phyloP scores from a whole-genome alignment of 2,329 filamentous ascomycete species.

The Colletotrichum incanum region DNA sequence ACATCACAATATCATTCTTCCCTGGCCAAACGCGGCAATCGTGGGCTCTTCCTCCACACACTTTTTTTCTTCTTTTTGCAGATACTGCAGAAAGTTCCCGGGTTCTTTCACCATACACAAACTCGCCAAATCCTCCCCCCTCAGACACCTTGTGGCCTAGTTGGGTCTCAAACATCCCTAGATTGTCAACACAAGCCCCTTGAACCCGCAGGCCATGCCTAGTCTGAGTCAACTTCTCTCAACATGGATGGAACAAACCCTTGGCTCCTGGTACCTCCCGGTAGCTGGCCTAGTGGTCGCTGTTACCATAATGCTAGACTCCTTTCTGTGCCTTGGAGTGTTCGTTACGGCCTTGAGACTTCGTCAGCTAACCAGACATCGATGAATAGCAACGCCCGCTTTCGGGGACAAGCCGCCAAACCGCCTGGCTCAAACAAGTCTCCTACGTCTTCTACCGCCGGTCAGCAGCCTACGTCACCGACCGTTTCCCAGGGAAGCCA shows the following conservation, averaged over 20 bases:
- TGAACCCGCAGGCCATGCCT: slow-evolving; percentile 17
- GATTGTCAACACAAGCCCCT: slow-evolving; percentile 21
- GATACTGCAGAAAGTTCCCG: neutral
- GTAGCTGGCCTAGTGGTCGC: slow-evolving; percentile 30
- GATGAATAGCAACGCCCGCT: slow-evolving; percentile 68
- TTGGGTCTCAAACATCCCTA: slow-evolving; percentile 40
- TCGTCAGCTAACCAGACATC: slow-evolving; percentile 47
- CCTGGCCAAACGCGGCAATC: neutral
- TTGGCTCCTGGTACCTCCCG: neutral
- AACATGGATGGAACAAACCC: slow-evolving; percentile 16
- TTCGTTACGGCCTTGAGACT: slow-evolving; percentile 31
- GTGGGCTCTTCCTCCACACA: neutral
- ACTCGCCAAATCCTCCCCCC: neutral
- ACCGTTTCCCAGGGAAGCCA: slow-evolving; percentile 65
- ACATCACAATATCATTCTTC: neutral
- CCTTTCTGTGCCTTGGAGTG: slow-evolving; percentile 11
- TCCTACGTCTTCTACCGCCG: slow-evolving; percentile 64
- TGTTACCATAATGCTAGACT: slow-evolving; percentile 10
- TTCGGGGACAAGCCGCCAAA: slow-evolving; percentile 70
- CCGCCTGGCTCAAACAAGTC: slow-evolving; percentile 68
- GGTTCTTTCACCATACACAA: neutral
- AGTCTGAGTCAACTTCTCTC: slow-evolving; percentile 23
- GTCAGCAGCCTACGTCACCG: slow-evolving; percentile 66
- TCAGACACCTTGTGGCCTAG: slow-evolving; percentile 10
- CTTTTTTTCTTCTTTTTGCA: neutral